Evolutionary conservation across 2,329 filamentous ascomycete species (phyloP).

Genomic region (Fusarium caatingaense): DNA sequence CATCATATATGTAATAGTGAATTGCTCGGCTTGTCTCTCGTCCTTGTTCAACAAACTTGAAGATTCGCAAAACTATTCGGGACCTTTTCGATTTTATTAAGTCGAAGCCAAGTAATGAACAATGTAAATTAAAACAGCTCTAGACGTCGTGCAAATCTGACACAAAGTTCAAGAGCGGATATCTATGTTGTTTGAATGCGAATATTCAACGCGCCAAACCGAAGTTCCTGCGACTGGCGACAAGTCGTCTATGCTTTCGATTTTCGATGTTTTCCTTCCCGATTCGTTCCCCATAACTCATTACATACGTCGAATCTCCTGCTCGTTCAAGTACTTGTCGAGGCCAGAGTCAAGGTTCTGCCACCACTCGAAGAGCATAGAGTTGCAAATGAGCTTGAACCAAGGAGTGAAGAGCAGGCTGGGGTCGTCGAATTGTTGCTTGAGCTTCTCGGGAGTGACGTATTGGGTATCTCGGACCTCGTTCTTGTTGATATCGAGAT

Average conservation of each 20-base stretch:
- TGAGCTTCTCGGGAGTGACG: conserved; percentile 84
- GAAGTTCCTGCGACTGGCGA: conserved; percentile 4
- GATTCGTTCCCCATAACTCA: conserved; percentile 9
- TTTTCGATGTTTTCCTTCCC: conserved; percentile 8
- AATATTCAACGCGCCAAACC: conserved; percentile 29
- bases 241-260: conserved; percentile 3
- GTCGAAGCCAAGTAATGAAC: conserved; percentile 13
- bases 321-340: conserved; percentile 87
- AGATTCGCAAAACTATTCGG: background rate
- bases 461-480: conserved; percentile 89
- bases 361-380: conserved; percentile 99
- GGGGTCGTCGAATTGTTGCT: conserved; percentile 84
- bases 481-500: conserved; percentile 84
- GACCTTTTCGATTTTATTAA: background rate
- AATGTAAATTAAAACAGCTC: conserved; percentile 40
- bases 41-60: background rate
- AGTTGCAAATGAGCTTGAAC: conserved; percentile 99
- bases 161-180: conserved; percentile 39
- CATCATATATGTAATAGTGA: background rate
- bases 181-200: conserved; percentile 45
- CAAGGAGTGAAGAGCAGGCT: conserved; percentile 91
- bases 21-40: background rate
- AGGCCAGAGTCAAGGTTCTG: conserved; percentile 81
- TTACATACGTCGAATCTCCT: conserved; percentile 85
- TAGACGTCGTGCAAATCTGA: conserved; percentile 9